Base-by-base conservation (phyloP, 306 rosid genomes). In the Amphicarpaea edgeworthii region DNA sequence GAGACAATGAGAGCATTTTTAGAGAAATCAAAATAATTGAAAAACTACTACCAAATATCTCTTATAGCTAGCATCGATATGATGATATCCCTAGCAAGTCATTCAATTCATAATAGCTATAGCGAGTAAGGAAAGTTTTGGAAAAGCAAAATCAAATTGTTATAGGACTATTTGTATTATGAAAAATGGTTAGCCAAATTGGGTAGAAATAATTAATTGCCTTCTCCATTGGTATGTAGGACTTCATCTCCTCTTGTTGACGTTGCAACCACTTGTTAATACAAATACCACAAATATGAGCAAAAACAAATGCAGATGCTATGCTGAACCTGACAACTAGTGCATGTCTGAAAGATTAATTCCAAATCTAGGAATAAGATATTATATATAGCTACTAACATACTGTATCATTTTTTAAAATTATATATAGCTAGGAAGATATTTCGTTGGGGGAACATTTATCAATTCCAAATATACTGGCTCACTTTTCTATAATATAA, bases 1-100 rank as follows among this genome's bases (percentile, higher is more conserved):
- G 12, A 66, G 54, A 66, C 20, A 66, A 65, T 12, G 50, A 8
- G 37, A 65, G 53, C 37, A 40, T 19, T 40, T 40, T 40, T n/a
- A 64, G 24, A 38, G 9, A 41, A 41, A 40, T 5, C 38, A 66
- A 7, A 23, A 42, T 4, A 51, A 51, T 51, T 12, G 20, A 59
- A 28, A 2, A 28, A 15, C 41, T 26, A 2, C 21, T 12, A 58
- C 8, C 9, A 23, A 20, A 51, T 19, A 51, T 20, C 24, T 53
- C 24, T 46, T 4, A n/a, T n/a, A n/a, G n/a, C n/a, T n/a, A n/a
- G 37, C 53, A 46, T 46, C 19, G 23, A 47, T 49, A 46, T 26
- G 64, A 46, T 26, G 64, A 26, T 54, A 24, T 5, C 40, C 64
- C 17, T 49, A 55, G 8, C 4, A 21, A 55, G 32, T 21, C n/a